Evolutionary conservation across 805 yeast species (phyloP), one percentile per base, ranked within the genome.

Genomic region (Metschnikowia continentalis): DNA sequence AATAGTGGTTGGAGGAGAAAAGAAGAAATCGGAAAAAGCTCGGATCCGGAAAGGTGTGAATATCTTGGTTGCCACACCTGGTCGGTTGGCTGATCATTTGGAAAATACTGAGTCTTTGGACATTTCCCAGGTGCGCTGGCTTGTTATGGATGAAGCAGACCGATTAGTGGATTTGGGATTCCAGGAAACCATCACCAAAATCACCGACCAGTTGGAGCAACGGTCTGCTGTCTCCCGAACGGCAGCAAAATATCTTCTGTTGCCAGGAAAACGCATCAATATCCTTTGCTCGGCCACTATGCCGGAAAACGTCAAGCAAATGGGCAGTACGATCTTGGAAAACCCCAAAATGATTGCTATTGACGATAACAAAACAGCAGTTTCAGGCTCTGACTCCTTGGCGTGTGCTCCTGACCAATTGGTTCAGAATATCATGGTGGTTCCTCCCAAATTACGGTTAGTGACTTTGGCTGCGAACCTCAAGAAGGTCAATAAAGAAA

Each of bases 121-220:
- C 54, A 68, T 88, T 32, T 75, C 87, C 2, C 81, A 88, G 48
- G 76, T 94, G 35, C 75, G 97, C 61, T 94, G 90, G 79, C 78
- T 92, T n/a, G 84, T 94, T 10, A 66, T 94, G 56, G 99, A 94
- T 71, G 99, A 94, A 76, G 99, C 98, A 67, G 99, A 94, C 71
- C 81, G 91, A 57, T 78, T 94, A 60, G 89, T 92, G 81, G 99
- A 94, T 61, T 75, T 95, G 52, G 99, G 99, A 0, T 94, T 94
- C 65, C 97, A 94, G 68, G 97, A 94, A 65, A 88, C 97, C 0
- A 83, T 94, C 52, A 77, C 88, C 14, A 81, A 85, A 55, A 90
- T 92, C 56, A 74, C 95, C 47, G 72, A 74, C 26, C 76, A 78
- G 49, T 77, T 91, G 42, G 77, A 83, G 22, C 69, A 70, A 26